A percentile compares a stretch with the other conserved stretches of the same genome.
phyloP scores from a whole-genome alignment of 31 red algal genomes.

The Asparagopsis taxiformis region DNA sequence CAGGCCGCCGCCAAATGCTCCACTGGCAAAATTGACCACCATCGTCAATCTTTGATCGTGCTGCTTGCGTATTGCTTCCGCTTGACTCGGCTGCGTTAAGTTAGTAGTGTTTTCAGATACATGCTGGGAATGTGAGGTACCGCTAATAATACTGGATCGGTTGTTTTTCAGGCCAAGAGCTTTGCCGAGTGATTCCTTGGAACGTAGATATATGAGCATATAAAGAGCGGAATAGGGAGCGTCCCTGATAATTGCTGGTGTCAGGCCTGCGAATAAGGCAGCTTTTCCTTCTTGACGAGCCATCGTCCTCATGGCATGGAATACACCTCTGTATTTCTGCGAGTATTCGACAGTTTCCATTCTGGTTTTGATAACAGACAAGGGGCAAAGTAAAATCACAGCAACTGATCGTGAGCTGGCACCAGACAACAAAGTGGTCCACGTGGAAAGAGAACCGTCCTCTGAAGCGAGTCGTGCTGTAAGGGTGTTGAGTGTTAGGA shows the following conservation, averaged over 20 bases:
- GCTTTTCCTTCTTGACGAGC: conserved; percentile 60
- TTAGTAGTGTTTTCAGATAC: background rate
- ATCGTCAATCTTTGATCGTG: conserved; percentile 49
- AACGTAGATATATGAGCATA: conserved; percentile 86
- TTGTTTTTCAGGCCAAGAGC: conserved; percentile 48
- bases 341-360: conserved; percentile 93
- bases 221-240: conserved; percentile 93
- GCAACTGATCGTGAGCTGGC: conserved; percentile 83
- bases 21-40: conserved; percentile 86
- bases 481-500: conserved; percentile 76
- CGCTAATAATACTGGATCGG: conserved; percentile 44
- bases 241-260: conserved; percentile 87
- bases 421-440: conserved; percentile 78
- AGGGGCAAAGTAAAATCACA: conserved; percentile 78
- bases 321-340: conserved; percentile 51
- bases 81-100: conserved; percentile 4
- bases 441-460: conserved; percentile 69
- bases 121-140: conserved; percentile 7
- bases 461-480: conserved; percentile 46
- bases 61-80: conserved; percentile 5
- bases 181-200: conserved; percentile 55
- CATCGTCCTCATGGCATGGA: conserved; percentile 76
- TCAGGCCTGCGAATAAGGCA: conserved; percentile 86
- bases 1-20: conserved; percentile 83
- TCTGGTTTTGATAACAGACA: conserved; percentile 93